Evolutionary conservation across 2,329 filamentous ascomycete genomes (phyloP), one percentile per base, ranked within the genome.

Genomic region (Teratosphaeria viscida): DNA sequence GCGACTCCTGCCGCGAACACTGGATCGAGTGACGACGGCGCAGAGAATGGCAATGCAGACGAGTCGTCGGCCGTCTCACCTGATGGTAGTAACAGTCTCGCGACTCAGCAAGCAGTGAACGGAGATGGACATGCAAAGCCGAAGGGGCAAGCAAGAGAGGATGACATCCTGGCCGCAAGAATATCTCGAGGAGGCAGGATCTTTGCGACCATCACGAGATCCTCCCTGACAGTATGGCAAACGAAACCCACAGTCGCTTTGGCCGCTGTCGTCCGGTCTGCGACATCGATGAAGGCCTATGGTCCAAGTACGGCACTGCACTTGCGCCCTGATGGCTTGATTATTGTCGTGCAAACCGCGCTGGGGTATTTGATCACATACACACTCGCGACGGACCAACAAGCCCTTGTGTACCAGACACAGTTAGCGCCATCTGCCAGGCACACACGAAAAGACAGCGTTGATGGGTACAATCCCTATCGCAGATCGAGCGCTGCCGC

Each of bases 211-310:
- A 90, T 96, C 70, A 96, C 92, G 0, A 78, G 83, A 5, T 89
- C 89, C 1, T 88, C 89, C 12, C 84, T 99, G 73, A 90, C 89
- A n/a, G 82, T 99, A 65, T 99, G 94, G 94, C 94, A 99, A 77
- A 92, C 90, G 59, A 73, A 96, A 88, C 94, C 94, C 55, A 92
- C 90, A 58, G 91, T 92, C 27, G 85, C 96, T 34, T 82, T 97
- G 57, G 91, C 91, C 61, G 84, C 91, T 29, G 86, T 96, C 55
- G 82, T 91, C 61, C 88, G 94, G 64, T 97, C 94, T 55, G 77
- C 83, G 57, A 81, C 85, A 39, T 99, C 94, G 0, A 76, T 97
- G 54, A 80, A 84, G 61, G 87, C 86, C 1, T 97, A 97, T 71
- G 94, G 94, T 47, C 81, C 85, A 43, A 97, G 96, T 73, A 83